These are phyloP conservation scores for Mycena albidolilacea DNA, from an alignment of 768 basidiomycete genomes.

Conservation along the genomic window DNA sequence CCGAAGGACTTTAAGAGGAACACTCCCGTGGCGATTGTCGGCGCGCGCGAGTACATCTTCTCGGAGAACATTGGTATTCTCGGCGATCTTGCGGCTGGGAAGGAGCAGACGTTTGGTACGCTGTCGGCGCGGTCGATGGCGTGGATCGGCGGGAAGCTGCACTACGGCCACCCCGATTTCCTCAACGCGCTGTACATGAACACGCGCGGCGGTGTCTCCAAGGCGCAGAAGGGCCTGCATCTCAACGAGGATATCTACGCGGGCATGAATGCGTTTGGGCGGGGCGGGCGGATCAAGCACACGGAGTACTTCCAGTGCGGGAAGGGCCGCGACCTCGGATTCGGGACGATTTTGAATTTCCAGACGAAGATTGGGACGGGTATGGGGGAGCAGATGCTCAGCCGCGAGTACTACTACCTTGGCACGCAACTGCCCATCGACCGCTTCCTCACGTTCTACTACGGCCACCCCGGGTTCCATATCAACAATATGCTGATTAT, in stretches of 20 bases:
- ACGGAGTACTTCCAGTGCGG: slow-evolving; percentile 99
- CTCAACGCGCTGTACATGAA: slow-evolving; percentile 98
- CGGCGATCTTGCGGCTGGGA: slow-evolving; percentile 97
- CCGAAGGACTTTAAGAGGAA: slow-evolving; percentile 89
- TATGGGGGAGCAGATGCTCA: slow-evolving; percentile 99
- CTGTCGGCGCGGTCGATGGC: slow-evolving; percentile 94
- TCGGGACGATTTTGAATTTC: slow-evolving; percentile 99
- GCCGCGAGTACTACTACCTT: slow-evolving; percentile 98
- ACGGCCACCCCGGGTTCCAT: slow-evolving; percentile 99
- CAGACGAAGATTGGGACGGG: slow-evolving; percentile 99
- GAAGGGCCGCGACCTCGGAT: slow-evolving; percentile 98
- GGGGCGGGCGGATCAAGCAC: slow-evolving; percentile 98
- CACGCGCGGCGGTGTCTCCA: slow-evolving; percentile 97
- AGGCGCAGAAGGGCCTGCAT: slow-evolving; percentile 99
- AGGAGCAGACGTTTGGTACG: slow-evolving; percentile 99
- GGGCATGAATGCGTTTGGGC: slow-evolving; percentile 98
- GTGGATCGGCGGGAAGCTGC: slow-evolving; percentile 98
- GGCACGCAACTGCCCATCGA: slow-evolving; percentile 99
- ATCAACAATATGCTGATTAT: slow-evolving; percentile 99
- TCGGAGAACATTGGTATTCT: slow-evolving; percentile 99
- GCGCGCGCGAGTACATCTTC: slow-evolving; percentile 99
- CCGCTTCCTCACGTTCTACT: slow-evolving; percentile 99
- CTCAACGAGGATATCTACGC: slow-evolving; percentile 99
- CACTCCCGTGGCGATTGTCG: slow-evolving; percentile 95
- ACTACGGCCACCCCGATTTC: slow-evolving; percentile 99